Evolutionary conservation across 164 flowering plant species (phyloP).

Genomic region (Pachysandra terminalis): DNA sequence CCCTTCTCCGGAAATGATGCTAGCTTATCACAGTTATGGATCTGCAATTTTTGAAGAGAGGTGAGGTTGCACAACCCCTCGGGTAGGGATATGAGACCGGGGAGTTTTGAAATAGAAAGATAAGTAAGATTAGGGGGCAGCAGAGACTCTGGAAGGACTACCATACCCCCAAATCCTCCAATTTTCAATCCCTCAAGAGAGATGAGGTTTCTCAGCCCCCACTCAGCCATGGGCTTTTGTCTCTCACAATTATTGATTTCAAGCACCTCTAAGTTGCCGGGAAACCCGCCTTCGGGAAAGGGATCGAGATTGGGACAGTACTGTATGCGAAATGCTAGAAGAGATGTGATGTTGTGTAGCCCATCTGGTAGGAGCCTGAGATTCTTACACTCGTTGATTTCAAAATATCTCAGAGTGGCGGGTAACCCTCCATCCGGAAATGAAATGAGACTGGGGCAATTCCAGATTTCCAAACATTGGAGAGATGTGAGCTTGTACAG

Average conservation of each 20-base stretch:
- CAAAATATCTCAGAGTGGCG: background rate
- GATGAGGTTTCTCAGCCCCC: no score
- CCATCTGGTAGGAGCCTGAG: background rate
- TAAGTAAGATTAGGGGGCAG: background rate
- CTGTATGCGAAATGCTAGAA: background rate
- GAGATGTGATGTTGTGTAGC: background rate
- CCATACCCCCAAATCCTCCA: no score
- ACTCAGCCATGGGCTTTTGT: no score
- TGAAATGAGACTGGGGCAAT: background rate
- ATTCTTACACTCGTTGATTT: background rate
- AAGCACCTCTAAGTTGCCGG: no score
- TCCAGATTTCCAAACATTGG: background rate
- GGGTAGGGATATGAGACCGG: background rate
- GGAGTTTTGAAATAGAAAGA: background rate
- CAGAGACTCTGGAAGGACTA: no score
- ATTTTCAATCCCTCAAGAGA: no score
- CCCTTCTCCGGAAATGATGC: no score
- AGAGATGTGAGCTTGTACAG: background rate
- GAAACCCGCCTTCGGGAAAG: background rate
- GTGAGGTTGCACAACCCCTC: background rate
- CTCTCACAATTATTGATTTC: no score
- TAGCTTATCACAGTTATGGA: constrained; percentile 7
- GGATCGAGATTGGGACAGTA: background rate
- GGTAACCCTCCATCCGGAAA: background rate
- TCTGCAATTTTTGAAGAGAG: background rate